Percentiles rank a stretch among this genome's conserved stretches.
These are phyloP conservation scores for Malassezia globosa DNA, from an alignment of 1,284 basidiomycete species.

Conservation along the genomic window DNA sequence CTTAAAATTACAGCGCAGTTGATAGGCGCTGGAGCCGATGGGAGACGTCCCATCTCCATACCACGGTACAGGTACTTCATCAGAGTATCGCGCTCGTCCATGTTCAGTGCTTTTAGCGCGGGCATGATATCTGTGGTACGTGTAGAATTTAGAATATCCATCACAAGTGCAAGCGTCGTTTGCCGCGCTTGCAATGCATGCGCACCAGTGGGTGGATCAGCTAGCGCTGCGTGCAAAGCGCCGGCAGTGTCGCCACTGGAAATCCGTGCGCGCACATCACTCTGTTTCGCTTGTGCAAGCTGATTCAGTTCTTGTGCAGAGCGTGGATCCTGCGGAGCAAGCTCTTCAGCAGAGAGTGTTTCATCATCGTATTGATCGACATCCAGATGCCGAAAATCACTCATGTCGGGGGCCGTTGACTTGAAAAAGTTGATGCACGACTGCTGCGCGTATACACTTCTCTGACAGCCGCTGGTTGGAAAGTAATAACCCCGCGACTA, in stretches of 20 bases:
- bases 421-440: no score
- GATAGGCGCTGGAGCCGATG: conserved; percentile 19
- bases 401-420: conserved; percentile 20
- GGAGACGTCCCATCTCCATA: conserved; percentile 59
- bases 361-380: conserved; percentile 91
- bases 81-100: conserved; percentile 74
- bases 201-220: conserved; percentile 35
- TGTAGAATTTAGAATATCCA: conserved; percentile 87
- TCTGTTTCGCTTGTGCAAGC: conserved; percentile 65
- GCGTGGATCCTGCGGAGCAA: conserved; percentile 75
- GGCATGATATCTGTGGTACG: conserved; percentile 75
- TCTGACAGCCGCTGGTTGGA: no score
- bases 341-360: conserved; percentile 61
- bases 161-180: conserved; percentile 67
- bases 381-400: conserved; percentile 75
- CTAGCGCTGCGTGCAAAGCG: conserved; percentile 29
- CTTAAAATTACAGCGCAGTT: conserved; percentile 66
- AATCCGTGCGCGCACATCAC: conserved; percentile 58
- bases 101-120: conserved; percentile 63
- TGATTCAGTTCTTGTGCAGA: conserved; percentile 62
- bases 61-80: conserved; percentile 99
- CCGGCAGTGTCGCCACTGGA: conserved; percentile 34
- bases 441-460: no score
- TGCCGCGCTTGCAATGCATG: conserved; percentile 29
- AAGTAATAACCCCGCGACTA: no score